phyloP scores from a whole-genome alignment of 2,329 filamentous ascomycete genomes.

The Phymatotrichopsis omnivora region DNA sequence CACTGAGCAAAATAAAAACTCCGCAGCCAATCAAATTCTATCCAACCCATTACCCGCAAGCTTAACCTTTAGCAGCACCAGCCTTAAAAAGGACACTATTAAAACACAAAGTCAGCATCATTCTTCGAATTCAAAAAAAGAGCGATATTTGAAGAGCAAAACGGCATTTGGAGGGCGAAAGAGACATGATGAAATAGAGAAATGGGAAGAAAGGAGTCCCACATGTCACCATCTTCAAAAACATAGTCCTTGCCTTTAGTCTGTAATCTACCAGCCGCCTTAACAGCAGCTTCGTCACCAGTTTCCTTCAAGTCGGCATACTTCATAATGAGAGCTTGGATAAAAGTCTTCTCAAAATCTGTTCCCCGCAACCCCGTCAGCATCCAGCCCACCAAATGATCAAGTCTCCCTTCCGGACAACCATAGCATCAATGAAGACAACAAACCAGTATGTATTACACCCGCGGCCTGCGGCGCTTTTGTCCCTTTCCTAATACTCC shows the following conservation, averaged over 20 bases:
- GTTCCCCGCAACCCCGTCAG: neutral
- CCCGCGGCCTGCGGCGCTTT: conserved; percentile 97
- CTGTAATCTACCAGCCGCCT: conserved; percentile 91
- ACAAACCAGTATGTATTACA: conserved; percentile 70
- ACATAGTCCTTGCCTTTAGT: conserved; percentile 98
- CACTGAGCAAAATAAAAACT: too few species aligned
- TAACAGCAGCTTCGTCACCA: conserved; percentile 79
- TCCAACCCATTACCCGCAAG: neutral
- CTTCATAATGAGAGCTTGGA: conserved; percentile 92
- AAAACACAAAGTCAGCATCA: conserved; percentile 33
- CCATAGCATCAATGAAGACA: neutral
- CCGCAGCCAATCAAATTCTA: neutral
- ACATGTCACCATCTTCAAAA: conserved; percentile 67
- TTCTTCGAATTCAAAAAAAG: neutral
- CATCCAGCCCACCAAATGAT: neutral
- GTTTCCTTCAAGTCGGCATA: conserved; percentile 69
- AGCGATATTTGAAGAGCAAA: neutral
- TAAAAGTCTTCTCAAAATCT: conserved; percentile 99
- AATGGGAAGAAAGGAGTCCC: conserved; percentile 6
- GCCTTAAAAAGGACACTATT: conserved; percentile 72
- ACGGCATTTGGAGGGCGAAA: neutral
- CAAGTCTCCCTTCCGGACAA: too few species aligned
- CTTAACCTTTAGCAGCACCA: conserved; percentile 63
- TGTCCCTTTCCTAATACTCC: conserved; percentile 90
- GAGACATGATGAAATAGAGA: neutral